Base-by-base conservation (phyloP, 495 filamentous ascomycete species). In the Penicillium coprophilum region DNA sequence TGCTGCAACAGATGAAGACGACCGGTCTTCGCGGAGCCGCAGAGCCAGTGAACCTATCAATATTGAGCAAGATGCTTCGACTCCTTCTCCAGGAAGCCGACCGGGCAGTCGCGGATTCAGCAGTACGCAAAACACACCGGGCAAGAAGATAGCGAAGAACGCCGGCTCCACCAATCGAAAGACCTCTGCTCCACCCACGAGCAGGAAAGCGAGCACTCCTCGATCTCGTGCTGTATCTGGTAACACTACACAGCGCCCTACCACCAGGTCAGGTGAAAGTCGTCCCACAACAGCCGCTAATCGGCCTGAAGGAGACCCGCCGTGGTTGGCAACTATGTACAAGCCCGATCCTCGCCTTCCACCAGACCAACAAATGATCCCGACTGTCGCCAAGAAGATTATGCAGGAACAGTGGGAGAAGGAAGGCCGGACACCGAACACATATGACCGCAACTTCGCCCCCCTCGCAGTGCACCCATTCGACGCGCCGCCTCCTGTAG, bases 351-450 rank as follows among this genome's bases (percentile, higher is more conserved):
- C 94, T 36, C 86, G 91, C 38, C 81, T 98, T 13, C 94, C 94
- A 38, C 94, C 91, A 12, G 94, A 98, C 54, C 89, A 97, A 70
- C 94, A 98, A 68, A 83, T 98, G 50, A 82, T 98, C 17, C 94
- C 94, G 3, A 98, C 94, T 0, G 90, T 96, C 56, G 94, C 94
- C 39, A 94, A 87, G 63, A 83, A 88, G 58, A 80, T 97, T 72
- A 87, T 92, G 66, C 94, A 97, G 77, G 90, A 97, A 69, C 90
- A 94, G 67, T 96, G 90, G 92, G 91, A 92, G 72, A 86, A 85
- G 61, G 91, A 96, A 72, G 92, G 91, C 47, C 89, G 88, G 49
- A 86, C 86, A 56, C 90, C 88, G 6, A 88, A 80, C 45, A 81
- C 86, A 30, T 95, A 93, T 69, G 92, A 96, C 68, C 85, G 83